Conservation (phyloP, 2,329 filamentous ascomycete genomes). For the Venturia oleaginea region DNA sequence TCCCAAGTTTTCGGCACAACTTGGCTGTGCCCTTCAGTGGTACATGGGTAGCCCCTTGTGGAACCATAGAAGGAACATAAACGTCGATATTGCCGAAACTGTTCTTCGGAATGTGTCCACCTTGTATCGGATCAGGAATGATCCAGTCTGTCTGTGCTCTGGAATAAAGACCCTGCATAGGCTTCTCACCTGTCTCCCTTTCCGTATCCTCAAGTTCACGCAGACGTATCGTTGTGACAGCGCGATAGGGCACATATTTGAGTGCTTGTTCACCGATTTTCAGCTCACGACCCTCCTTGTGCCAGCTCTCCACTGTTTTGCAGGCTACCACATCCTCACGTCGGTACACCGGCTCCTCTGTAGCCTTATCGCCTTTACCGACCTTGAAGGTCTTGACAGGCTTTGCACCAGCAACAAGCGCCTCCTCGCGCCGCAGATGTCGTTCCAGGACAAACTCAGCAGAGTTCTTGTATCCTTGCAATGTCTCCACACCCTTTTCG, state of each 20-base stretch:
- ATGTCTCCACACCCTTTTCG: constrained; percentile 58
- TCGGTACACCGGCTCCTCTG: constrained; percentile 71
- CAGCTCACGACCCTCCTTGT: constrained; percentile 83
- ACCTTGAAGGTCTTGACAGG: constrained; percentile 67
- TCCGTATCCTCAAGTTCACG: constrained; percentile 83
- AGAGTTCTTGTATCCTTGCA: constrained; percentile 82
- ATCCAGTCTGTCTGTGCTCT: constrained; percentile 89
- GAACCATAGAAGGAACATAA: constrained; percentile 90
- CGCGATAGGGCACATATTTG: constrained; percentile 82
- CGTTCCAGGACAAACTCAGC: constrained; percentile 76
- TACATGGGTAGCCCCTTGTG: constrained; percentile 72
- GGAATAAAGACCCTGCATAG: constrained; percentile 77
- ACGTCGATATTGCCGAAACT: constrained; percentile 94
- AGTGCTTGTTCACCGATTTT: constrained; percentile 61
- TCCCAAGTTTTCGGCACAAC: constrained; percentile 72
- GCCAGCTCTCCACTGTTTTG: constrained; percentile 93
- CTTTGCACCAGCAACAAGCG: constrained; percentile 58
- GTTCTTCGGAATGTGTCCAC: constrained; percentile 88
- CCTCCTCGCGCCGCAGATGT: constrained; percentile 87
- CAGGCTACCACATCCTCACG: constrained; percentile 74
- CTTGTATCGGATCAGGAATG: constrained; percentile 73
- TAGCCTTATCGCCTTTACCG: constrained; percentile 62
- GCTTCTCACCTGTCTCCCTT: constrained; percentile 69
- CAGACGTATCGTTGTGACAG: constrained; percentile 78
- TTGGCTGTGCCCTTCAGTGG: constrained; percentile 67